A percentile compares a stretch with the other conserved stretches of the same genome.
Evolutionary conservation across 2,329 filamentous ascomycete genomes (phyloP).

Genomic region (Verticillium alfalfae): DNA sequence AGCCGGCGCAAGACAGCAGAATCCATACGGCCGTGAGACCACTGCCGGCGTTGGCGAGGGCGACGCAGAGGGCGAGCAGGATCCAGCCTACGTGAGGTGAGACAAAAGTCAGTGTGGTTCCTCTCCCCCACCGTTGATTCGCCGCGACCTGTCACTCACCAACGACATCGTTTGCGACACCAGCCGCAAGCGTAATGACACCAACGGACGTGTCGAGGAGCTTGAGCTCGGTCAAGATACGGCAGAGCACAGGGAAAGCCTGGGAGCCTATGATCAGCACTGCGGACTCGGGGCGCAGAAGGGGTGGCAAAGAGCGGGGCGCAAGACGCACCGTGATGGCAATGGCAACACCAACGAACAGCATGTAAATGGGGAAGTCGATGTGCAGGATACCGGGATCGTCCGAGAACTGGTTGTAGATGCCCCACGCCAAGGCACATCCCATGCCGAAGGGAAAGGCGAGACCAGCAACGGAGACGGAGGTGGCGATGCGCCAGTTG

Average conservation of each 20-base stretch:
- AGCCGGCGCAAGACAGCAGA: slow-evolving; percentile 71
- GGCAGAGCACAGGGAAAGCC: slow-evolving; percentile 82
- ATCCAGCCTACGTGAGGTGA: slow-evolving; percentile 65
- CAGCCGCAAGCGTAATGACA: slow-evolving; percentile 82
- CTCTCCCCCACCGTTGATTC: background rate
- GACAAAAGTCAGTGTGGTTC: slow-evolving; percentile 30
- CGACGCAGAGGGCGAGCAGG: slow-evolving; percentile 84
- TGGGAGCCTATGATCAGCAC: background rate
- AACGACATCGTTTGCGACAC: slow-evolving; percentile 79
- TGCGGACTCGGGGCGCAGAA: slow-evolving; percentile 22
- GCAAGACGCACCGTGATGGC: slow-evolving; percentile 61
- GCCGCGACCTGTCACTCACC: slow-evolving; percentile 13
- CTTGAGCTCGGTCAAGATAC: slow-evolving; percentile 87
- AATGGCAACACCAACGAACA: slow-evolving; percentile 88
- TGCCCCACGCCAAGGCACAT: slow-evolving; percentile 71
- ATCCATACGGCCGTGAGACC: slow-evolving; percentile 83
- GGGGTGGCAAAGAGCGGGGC: background rate
- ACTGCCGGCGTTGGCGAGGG: slow-evolving; percentile 80
- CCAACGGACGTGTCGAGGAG: slow-evolving; percentile 78
- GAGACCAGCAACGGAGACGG: slow-evolving; percentile 77
- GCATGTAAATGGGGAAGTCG: slow-evolving; percentile 48
- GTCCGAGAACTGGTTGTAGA: slow-evolving; percentile 66
- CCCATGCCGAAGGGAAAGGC: slow-evolving; percentile 76
- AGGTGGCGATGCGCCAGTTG: slow-evolving; percentile 76
- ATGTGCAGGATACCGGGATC: slow-evolving; percentile 34